These are phyloP conservation scores for Komagataella pastoris DNA, from an alignment of 805 yeast species.

Conservation along the genomic window DNA sequence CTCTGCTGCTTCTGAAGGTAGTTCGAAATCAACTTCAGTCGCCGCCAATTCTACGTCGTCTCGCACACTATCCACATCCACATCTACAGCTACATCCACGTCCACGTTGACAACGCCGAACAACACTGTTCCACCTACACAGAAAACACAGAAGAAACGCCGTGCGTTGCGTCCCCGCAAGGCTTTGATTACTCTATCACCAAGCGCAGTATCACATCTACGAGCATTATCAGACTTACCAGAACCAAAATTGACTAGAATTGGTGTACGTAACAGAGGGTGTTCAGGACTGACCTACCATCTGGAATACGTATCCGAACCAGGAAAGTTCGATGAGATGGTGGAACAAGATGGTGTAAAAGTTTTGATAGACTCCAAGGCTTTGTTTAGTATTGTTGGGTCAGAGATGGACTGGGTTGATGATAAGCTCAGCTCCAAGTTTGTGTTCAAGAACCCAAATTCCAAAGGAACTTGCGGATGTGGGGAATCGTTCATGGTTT, in stretches of 20 bases:
- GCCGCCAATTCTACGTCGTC: neutral
- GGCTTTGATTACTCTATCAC: slow-evolving; percentile 74
- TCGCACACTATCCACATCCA: neutral
- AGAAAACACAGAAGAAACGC: slow-evolving; percentile 20
- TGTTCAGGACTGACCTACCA: slow-evolving; percentile 93
- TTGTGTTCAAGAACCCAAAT: slow-evolving; percentile 90
- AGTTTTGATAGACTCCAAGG: slow-evolving; percentile 90
- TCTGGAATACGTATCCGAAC: slow-evolving; percentile 76
- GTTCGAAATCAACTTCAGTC: neutral
- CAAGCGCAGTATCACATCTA: slow-evolving; percentile 66
- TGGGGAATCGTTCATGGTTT: slow-evolving; percentile 97
- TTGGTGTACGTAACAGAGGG: slow-evolving; percentile 93
- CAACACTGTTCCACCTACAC: neutral
- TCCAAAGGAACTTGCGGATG: slow-evolving; percentile 98
- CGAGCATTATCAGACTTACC: slow-evolving; percentile 61
- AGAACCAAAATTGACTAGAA: slow-evolving; percentile 76
- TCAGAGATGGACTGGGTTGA: slow-evolving; percentile 98
- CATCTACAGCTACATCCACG: neutral
- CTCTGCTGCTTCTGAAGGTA: neutral
- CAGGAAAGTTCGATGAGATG: slow-evolving; percentile 92
- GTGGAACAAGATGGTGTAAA: slow-evolving; percentile 90
- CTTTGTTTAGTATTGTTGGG: slow-evolving; percentile 89
- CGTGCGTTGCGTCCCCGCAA: slow-evolving; percentile 76
- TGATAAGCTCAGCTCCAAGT: slow-evolving; percentile 78
- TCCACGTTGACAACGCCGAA: neutral